A percentile compares a stretch with the other conserved stretches of the same genome.
Evolutionary conservation across 768 basidiomycete genomes (phyloP).

Genomic region (Rhizopogon roseolus): DNA sequence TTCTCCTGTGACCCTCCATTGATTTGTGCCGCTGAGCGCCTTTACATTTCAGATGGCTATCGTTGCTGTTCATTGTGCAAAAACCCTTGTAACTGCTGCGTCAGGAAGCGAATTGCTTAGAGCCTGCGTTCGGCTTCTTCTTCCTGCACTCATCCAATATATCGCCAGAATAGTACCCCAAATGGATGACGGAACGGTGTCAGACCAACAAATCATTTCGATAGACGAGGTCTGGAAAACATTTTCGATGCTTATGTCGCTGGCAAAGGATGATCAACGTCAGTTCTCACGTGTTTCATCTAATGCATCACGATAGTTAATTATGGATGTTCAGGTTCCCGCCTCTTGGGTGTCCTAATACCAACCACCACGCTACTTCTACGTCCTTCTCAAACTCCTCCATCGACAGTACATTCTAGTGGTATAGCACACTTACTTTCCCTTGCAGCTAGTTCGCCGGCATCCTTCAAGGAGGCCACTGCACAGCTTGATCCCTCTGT

Average conservation of each 20-base stretch:
- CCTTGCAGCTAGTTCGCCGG: slow-evolving; percentile 67
- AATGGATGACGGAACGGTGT: slow-evolving; percentile 51
- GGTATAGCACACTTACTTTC: slow-evolving; percentile 64
- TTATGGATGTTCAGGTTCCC: slow-evolving; percentile 44
- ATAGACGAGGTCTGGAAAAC: slow-evolving; percentile 82
- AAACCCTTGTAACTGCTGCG: slow-evolving; percentile 75
- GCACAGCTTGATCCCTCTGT: slow-evolving; percentile 53
- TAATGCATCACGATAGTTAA: slow-evolving; percentile 6
- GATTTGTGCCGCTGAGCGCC: neutral
- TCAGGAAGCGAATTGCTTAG: slow-evolving; percentile 63
- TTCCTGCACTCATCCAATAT: slow-evolving; percentile 81
- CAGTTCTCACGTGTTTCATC: slow-evolving; percentile 23
- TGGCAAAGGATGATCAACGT: slow-evolving; percentile 60
- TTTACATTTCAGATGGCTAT: slow-evolving; percentile 51
- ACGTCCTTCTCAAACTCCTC: slow-evolving; percentile 39
- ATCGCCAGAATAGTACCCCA: slow-evolving; percentile 63
- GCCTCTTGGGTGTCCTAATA: slow-evolving; percentile 64
- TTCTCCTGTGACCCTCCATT: slow-evolving; percentile 7
- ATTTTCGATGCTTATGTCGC: slow-evolving; percentile 57
- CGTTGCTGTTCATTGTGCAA: slow-evolving; percentile 88
- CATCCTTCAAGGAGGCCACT: slow-evolving; percentile 83
- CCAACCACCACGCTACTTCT: slow-evolving; percentile 74
- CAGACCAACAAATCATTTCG: slow-evolving; percentile 55
- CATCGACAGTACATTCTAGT: slow-evolving; percentile 46
- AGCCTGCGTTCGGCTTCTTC: slow-evolving; percentile 63